Conservation (phyloP, 345 rosid species). For the Zanthoxylum bungeanum region DNA sequence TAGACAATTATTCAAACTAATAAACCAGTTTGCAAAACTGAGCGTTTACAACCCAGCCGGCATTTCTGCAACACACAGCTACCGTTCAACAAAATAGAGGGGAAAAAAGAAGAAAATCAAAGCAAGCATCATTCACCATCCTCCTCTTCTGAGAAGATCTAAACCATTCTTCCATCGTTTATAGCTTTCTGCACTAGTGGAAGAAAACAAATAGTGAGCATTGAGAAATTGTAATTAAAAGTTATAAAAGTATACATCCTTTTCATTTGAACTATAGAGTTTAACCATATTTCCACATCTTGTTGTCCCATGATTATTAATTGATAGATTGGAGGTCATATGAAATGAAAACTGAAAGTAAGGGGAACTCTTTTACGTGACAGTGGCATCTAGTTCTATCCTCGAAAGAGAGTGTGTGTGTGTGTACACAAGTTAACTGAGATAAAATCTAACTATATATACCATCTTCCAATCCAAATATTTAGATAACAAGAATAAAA, state of each 20-base stretch:
- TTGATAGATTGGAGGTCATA: background rate
- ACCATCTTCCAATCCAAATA: too few relatives aligned
- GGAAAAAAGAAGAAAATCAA: background rate
- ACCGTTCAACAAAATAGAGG: background rate
- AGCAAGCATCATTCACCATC: too few relatives aligned
- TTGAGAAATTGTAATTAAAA: background rate
- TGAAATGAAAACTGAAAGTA: background rate
- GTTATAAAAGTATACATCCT: background rate
- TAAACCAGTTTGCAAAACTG: background rate
- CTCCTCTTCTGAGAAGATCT: background rate
- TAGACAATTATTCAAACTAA: slow-evolving; percentile 1
- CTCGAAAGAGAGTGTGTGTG: too few relatives aligned
- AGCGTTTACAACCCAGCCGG: background rate
- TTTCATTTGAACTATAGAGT: background rate
- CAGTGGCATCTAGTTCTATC: background rate
- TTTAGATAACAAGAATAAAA: background rate
- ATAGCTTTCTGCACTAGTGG: background rate
- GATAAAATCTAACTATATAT: too few relatives aligned
- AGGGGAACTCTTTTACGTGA: background rate
- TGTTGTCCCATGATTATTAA: background rate
- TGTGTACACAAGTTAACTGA: too few relatives aligned
- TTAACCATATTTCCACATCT: background rate
- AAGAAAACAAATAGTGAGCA: background rate
- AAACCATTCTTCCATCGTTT: background rate
- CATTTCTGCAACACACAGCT: background rate